phyloP scores from a whole-genome alignment of 1,284 basidiomycete species.

The Xerocomus cyaneibrunnescens region DNA sequence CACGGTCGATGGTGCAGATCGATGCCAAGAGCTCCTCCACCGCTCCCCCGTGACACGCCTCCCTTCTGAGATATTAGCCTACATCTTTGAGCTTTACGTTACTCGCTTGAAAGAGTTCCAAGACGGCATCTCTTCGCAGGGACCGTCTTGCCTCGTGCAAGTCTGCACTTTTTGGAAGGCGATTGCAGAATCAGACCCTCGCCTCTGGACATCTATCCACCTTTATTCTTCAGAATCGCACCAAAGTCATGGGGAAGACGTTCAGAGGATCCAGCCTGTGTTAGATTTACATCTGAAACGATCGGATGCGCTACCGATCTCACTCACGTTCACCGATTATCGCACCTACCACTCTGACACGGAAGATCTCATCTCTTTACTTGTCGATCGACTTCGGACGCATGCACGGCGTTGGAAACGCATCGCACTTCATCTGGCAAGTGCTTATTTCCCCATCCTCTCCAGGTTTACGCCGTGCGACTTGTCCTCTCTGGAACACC shows the following conservation, averaged over 20 bases:
- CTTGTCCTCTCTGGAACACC: constrained; percentile 14
- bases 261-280: background rate
- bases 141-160: too few species aligned
- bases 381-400: constrained; percentile 9
- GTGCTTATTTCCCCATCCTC: constrained; percentile 10
- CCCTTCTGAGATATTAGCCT: constrained; percentile 15
- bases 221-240: constrained; percentile 6
- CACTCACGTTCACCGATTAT: constrained; percentile 18
- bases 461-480: constrained; percentile 15
- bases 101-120: background rate
- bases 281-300: constrained; percentile 13
- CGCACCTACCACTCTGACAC: constrained; percentile 5
- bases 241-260: constrained; percentile 3
- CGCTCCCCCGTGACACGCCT: constrained; percentile 7
- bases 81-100: constrained; percentile 12
- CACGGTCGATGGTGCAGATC: too few species aligned
- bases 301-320: constrained; percentile 16
- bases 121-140: background rate
- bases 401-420: constrained; percentile 19
- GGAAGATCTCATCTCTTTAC: constrained; percentile 3
- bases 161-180: constrained; percentile 20
- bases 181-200: constrained; percentile 10
- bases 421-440: constrained; percentile 10
- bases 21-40: background rate
- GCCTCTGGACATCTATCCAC: constrained; percentile 21